phyloP scores from a whole-genome alignment of 371 early-diverging fungal genomes.

The Rhizomucor pusillus region DNA sequence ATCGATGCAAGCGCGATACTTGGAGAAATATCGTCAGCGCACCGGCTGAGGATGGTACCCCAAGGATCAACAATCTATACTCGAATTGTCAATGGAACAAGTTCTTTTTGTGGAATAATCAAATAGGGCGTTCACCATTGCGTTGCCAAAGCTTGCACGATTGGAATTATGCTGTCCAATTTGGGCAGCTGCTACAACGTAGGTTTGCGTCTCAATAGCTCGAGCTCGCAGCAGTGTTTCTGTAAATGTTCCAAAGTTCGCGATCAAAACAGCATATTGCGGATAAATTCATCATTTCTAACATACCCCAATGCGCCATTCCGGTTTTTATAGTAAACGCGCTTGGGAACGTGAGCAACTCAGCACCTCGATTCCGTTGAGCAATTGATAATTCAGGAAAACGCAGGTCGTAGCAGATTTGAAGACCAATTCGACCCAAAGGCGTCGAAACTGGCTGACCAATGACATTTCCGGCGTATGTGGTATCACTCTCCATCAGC shows the following conservation, averaged over 20 bases:
- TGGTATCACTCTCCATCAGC: slow-evolving; percentile 64
- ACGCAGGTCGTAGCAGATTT: slow-evolving; percentile 82
- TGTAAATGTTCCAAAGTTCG: no score
- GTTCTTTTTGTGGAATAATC: not conserved
- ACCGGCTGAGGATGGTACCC: slow-evolving; percentile 64
- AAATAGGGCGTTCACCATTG: slow-evolving; percentile 63
- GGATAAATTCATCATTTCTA: not conserved
- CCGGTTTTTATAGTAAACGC: slow-evolving; percentile 87
- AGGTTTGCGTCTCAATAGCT: slow-evolving; percentile 84
- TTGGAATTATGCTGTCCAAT: slow-evolving; percentile 75
- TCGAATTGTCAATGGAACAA: not conserved
- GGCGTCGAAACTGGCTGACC: slow-evolving; percentile 61
- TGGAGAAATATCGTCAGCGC: slow-evolving; percentile 44
- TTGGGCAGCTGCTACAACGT: slow-evolving; percentile 74
- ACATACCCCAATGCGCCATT: slow-evolving; percentile 80
- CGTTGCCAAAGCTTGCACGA: slow-evolving; percentile 75
- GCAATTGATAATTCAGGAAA: slow-evolving; percentile 71
- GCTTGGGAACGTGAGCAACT: slow-evolving; percentile 80
- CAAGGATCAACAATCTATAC: slow-evolving; percentile 47
- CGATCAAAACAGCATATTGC: not conserved
- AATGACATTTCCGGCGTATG: slow-evolving; percentile 54
- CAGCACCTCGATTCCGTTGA: slow-evolving; percentile 63
- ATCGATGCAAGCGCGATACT: slow-evolving; percentile 62
- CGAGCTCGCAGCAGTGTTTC: slow-evolving; percentile 76
- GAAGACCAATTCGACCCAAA: slow-evolving; percentile 68